These are phyloP conservation scores for Zea mays DNA, from an alignment of 176 grass and related monocot species.

Conservation along the genomic window Zm-B73-REFERENCE-NAM-5.0 NC_050101.1:167701001-167701500, in stretches of 20 bases:
- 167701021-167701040: too few relatives aligned
- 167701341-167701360: neutral
- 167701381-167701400: conserved; percentile 24
- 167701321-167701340: neutral
- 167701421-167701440: neutral
- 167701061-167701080: too few relatives aligned
- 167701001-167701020: too few relatives aligned
- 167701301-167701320: conserved; percentile 4
- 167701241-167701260: neutral
- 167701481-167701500: neutral
- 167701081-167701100: too few relatives aligned
- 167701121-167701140: too few relatives aligned
- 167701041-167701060: too few relatives aligned
- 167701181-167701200: too few relatives aligned
- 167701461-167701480: neutral
- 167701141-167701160: too few relatives aligned
- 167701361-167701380: neutral
- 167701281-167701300: neutral
- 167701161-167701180: too few relatives aligned
- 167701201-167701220: neutral
- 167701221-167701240: neutral
- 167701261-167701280: neutral
- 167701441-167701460: neutral
- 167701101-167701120: too few relatives aligned
- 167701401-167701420: conserved; percentile 1